These are phyloP conservation scores for Xeromyces bisporus DNA, from an alignment of 495 filamentous ascomycete genomes.

Conservation along the genomic window DNA sequence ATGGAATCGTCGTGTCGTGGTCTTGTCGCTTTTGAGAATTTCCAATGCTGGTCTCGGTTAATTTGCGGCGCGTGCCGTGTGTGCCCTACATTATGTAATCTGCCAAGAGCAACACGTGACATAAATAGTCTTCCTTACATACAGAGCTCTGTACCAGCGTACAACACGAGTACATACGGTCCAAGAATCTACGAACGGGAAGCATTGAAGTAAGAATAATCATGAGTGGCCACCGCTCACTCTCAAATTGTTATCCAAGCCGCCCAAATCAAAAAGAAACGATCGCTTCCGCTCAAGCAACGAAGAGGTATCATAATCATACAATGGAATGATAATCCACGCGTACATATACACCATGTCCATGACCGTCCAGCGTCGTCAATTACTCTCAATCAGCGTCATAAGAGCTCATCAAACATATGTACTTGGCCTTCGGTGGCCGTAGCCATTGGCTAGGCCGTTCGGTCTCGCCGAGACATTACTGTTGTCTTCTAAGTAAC, in stretches of 20 bases:
- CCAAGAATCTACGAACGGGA: no score
- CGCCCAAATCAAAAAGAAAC: constrained; percentile 8
- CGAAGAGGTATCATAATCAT: constrained; percentile 37
- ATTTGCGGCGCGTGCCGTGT: constrained; percentile 19
- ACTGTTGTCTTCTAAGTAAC: constrained; percentile 8
- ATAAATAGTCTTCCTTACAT: neutral
- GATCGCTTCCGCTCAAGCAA: constrained; percentile 12
- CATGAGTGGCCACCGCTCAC: no score
- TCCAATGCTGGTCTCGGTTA: constrained; percentile 23
- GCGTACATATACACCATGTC: constrained; percentile 1
- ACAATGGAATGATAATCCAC: constrained; percentile 22
- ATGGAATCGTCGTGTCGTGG: no score
- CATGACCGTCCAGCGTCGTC: neutral
- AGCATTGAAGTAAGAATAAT: no score
- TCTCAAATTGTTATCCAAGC: constrained; percentile 1
- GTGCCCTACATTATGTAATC: constrained; percentile 27
- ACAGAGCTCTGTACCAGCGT: no score
- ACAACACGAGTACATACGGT: neutral
- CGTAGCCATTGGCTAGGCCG: constrained; percentile 23
- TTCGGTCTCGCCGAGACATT: constrained; percentile 12
- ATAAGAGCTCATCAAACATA: constrained; percentile 32
- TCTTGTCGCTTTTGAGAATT: no score
- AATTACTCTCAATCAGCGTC: no score
- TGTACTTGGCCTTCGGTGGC: constrained; percentile 27
- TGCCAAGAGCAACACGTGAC: constrained; percentile 4